These are phyloP conservation scores for Turritis glabra DNA, from an alignment of 345 rosid genomes.

Conservation along the genomic window DNA sequence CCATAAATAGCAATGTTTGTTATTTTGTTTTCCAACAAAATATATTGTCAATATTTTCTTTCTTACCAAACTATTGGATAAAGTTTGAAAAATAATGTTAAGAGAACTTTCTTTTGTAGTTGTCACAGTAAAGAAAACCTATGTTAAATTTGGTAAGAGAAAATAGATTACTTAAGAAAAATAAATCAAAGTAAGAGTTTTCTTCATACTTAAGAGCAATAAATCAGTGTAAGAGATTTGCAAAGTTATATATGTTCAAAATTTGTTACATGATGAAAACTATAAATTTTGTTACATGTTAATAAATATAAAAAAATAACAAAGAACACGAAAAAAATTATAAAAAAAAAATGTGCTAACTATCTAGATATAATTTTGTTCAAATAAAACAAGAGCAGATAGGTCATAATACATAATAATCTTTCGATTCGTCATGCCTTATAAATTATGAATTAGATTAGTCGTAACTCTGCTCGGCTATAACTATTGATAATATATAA, in stretches of 20 bases:
- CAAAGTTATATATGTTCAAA: neutral
- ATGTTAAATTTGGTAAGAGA: slow-evolving; percentile 1
- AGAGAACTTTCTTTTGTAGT: neutral
- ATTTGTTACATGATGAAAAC: too few relatives aligned
- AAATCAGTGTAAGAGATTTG: neutral
- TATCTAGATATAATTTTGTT: neutral
- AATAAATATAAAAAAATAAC: too few relatives aligned
- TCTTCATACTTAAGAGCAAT: neutral
- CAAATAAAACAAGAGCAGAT: neutral
- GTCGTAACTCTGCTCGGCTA: neutral
- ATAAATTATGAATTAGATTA: neutral
- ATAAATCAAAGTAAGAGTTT: neutral
- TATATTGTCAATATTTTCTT: slow-evolving; percentile 2
- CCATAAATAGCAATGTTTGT: slow-evolving; percentile 9
- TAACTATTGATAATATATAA: neutral
- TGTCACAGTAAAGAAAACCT: neutral
- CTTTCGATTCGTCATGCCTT: neutral
- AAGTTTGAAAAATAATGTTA: slow-evolving; percentile 3
- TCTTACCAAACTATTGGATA: slow-evolving; percentile 30
- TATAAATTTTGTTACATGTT: too few relatives aligned
- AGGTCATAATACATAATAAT: neutral
- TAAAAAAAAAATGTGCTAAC: too few relatives aligned
- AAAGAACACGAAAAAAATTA: too few relatives aligned
- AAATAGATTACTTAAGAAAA: neutral
- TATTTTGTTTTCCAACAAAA: slow-evolving; percentile 3